Evolutionary conservation across 345 rosid genomes (phyloP).

Genomic region (Corymbia maculata): DNA sequence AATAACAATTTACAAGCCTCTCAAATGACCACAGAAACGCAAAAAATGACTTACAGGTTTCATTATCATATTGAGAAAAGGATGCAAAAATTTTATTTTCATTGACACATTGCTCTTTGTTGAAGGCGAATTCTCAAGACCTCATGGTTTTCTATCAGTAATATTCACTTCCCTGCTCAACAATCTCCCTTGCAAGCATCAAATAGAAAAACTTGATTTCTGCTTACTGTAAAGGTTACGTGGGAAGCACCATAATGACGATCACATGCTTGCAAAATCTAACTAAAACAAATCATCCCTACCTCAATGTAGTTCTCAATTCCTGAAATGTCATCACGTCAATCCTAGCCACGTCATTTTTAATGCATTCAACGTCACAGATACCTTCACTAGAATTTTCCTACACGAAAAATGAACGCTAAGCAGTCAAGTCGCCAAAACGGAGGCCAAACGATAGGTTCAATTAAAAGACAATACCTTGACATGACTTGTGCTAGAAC

Average conservation of each 20-base stretch:
- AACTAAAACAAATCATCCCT: background rate
- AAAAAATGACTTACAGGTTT: background rate
- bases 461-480: constrained; percentile 1
- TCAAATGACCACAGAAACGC: background rate
- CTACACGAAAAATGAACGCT: background rate
- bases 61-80: background rate
- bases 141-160: background rate
- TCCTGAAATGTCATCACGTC: constrained; percentile 69
- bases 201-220: background rate
- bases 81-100: background rate
- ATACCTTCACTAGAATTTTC: background rate
- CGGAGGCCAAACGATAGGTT: background rate
- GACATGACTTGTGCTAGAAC: constrained; percentile 10
- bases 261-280: background rate
- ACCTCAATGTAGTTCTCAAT: constrained; percentile 62
- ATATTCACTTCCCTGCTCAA: background rate
- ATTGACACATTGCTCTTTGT: background rate
- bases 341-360: constrained; percentile 31
- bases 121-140: background rate
- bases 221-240: background rate
- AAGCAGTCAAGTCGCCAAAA: background rate
- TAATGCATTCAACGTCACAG: constrained; percentile 15
- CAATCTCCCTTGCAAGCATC: background rate
- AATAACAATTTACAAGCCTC: background rate
- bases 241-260: background rate